Base-by-base conservation (phyloP, 805 yeast genomes). In the Komagataella populi region DNA sequence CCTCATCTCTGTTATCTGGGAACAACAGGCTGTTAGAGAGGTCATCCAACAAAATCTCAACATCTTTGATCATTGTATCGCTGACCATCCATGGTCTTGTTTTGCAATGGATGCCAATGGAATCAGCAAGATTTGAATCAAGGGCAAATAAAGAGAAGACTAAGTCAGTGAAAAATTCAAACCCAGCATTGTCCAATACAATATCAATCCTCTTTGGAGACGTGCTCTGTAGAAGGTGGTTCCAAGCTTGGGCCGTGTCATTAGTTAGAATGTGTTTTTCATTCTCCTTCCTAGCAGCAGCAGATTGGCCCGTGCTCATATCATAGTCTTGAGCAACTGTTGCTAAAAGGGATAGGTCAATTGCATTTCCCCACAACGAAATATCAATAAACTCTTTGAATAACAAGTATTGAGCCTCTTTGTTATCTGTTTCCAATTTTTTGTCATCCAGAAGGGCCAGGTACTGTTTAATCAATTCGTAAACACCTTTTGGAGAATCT, bases 361-460 rank as follows among this genome's bases (percentile, higher is more conserved):
- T 87, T 17, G 98, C 97, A 66, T 93, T 93, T 23, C 99, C 99
- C 99, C 99, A 93, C 51, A 93, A 68, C 0, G 96, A 87, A 51
- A 91, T 78, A 62, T 89, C 96, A 46, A 86, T 68, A 55, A 90
- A 85, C 63, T 93, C 99, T 55, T 73, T 77, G 71, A 89, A 90
- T 47, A 88, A 69, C 10, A 83, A 58, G 54, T 72, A 64, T 55
- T 82, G 64, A 0, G 74, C 64, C 4, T 76, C 80, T 1, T 54
- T 54, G 52, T 72, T 76, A 3, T 45, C 8, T 14, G 56, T 4
- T 10, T 61, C 58, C 16, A 57, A 54, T 3, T 55, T 53, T 2
- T 51, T 24, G 10, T 51, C 48, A 6, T 55, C 49, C 47, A 66
- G 57, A 7, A 18, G 12, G 10, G n/a, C 16, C 5, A 44, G 17